Conservation (phyloP, 2,329 filamentous ascomycete species). For the Lecanicillium sp. region DNA sequence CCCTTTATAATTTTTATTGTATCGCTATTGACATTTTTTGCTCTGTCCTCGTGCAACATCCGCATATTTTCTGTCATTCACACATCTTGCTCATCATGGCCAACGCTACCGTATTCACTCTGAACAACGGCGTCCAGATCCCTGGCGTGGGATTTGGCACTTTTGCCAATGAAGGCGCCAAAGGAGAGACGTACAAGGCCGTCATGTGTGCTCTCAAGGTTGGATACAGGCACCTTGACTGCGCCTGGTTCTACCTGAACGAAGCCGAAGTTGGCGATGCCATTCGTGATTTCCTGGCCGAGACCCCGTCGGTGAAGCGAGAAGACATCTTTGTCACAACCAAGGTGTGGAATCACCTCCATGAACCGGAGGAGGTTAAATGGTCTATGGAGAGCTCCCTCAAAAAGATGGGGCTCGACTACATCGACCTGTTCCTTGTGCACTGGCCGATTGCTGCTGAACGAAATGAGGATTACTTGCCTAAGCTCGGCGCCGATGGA, state of each 20-base stretch:
- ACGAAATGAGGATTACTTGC: slow-evolving; percentile 30
- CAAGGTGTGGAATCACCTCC: slow-evolving; percentile 54
- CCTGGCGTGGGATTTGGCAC: slow-evolving; percentile 58
- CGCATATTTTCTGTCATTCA: too few relatives aligned
- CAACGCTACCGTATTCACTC: slow-evolving; percentile 29
- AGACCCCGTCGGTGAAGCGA: too few relatives aligned
- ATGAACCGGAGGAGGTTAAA: slow-evolving; percentile 39
- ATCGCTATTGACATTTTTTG: too few relatives aligned
- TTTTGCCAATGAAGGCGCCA: slow-evolving; percentile 28
- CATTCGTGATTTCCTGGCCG: slow-evolving; percentile 29
- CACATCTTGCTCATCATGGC: slow-evolving; percentile 9
- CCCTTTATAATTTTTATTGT: too few relatives aligned
- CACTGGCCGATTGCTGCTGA: slow-evolving; percentile 41
- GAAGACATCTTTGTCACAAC: slow-evolving; percentile 42
- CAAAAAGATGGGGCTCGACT: slow-evolving; percentile 40
- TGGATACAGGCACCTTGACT: slow-evolving; percentile 40
- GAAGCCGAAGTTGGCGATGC: slow-evolving; percentile 33
- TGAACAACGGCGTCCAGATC: slow-evolving; percentile 47
- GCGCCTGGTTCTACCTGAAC: slow-evolving; percentile 37
- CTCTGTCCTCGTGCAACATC: too few relatives aligned
- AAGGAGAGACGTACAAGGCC: slow-evolving; percentile 13
- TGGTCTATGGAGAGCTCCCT: slow-evolving; percentile 38
- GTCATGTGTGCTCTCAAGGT: slow-evolving; percentile 33
- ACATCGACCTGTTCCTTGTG: slow-evolving; percentile 43
- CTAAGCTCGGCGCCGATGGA: slow-evolving; percentile 36